Percentiles rank a stretch among this genome's conserved stretches.
These are phyloP conservation scores for Chloroidium sp. DNA, from an alignment of 163 green algal genomes.

Conservation along the genomic window DNA sequence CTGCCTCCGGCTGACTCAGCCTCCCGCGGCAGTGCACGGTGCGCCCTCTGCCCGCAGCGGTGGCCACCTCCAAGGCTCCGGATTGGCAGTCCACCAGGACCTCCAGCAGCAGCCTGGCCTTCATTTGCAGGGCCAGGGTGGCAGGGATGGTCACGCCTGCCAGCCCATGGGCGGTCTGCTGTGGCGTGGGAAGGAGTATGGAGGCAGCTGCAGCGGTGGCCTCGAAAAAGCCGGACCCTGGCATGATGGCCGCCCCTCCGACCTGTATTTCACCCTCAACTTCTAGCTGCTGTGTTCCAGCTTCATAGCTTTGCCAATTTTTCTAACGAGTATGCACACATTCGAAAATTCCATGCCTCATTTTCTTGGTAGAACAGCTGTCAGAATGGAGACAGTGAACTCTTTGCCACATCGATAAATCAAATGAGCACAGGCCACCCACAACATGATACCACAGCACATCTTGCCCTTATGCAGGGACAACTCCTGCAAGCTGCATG, in stretches of 20 bases:
- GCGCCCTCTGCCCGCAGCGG: neutral
- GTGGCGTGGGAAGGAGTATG: constrained; percentile 3
- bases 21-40: neutral
- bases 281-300: too few relatives aligned
- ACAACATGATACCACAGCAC: too few relatives aligned
- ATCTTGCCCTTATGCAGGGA: too few relatives aligned
- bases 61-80: neutral
- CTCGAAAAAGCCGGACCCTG: constrained; percentile 52
- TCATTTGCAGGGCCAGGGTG: neutral
- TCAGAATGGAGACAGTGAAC: too few relatives aligned
- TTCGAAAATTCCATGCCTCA: too few relatives aligned
- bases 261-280: constrained; percentile 14
- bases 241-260: constrained; percentile 30
- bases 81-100: neutral
- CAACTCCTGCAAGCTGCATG: too few relatives aligned
- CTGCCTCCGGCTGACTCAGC: neutral
- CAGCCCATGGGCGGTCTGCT: neutral
- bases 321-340: too few relatives aligned
- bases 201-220: constrained; percentile 23
- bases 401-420: too few relatives aligned
- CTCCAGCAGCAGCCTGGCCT: neutral
- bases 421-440: too few relatives aligned
- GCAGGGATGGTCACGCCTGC: constrained; percentile 9
- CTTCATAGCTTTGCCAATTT: too few relatives aligned
- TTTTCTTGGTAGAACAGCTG: too few relatives aligned